These are phyloP conservation scores for Phaeotremella skinneri DNA, from an alignment of 768 basidiomycete species.

Conservation along the genomic window DNA sequence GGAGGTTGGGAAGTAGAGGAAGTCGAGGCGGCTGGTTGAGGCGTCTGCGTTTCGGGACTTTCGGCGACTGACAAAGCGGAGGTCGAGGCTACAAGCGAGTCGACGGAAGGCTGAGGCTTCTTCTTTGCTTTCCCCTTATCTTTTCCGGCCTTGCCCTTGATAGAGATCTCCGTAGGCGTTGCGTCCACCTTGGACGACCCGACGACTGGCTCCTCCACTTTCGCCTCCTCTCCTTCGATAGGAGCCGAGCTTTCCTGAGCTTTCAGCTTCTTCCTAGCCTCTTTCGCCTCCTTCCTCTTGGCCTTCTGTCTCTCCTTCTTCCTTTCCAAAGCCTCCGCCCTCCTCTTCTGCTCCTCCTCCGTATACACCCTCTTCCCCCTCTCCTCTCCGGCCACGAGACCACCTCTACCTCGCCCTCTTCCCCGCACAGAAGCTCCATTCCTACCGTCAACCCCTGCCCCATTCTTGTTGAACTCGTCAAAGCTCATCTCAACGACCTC, in stretches of 20 bases:
- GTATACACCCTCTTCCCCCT: conserved; percentile 25
- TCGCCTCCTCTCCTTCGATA: neutral
- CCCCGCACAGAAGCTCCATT: neutral
- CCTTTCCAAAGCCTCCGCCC: conserved; percentile 10
- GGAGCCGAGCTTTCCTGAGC: neutral
- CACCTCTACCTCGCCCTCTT: conserved; percentile 11
- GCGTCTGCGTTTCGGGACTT: neutral
- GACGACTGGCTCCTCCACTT: neutral
- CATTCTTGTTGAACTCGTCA: conserved; percentile 20
- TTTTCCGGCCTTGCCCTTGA: neutral
- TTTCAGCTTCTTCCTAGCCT: conserved; percentile 19
- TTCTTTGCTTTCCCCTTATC: conserved; percentile 6
- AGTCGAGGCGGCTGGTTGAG: neutral
- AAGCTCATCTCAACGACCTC: conserved; percentile 3
- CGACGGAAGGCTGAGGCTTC: conserved; percentile 1
- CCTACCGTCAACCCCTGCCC: neutral
- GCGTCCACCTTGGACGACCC: too few relatives aligned
- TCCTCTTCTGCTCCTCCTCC: conserved; percentile 22
- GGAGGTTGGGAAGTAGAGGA: neutral
- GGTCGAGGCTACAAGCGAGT: conserved; percentile 19
- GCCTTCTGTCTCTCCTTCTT: conserved; percentile 32
- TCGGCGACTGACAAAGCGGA: conserved; percentile 20
- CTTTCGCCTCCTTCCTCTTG: conserved; percentile 22
- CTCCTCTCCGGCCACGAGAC: conserved; percentile 3
- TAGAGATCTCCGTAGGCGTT: neutral